These are phyloP conservation scores for Betula pendula DNA, from an alignment of 306 rosid species.

Conservation along the genomic window DNA sequence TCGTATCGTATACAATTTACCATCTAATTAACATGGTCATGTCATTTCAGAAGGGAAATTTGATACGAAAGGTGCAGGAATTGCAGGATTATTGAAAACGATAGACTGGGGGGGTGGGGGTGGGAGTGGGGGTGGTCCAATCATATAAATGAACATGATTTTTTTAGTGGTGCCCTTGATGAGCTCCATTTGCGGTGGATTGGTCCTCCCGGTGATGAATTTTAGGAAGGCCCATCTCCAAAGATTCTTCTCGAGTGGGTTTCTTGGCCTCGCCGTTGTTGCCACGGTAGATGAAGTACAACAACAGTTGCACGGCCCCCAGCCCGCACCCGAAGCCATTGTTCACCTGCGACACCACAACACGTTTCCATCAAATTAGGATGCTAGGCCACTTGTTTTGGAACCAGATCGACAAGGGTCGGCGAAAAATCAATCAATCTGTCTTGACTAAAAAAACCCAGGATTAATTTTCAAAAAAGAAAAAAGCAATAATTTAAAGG, in stretches of 20 bases:
- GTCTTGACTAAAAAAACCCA: too few relatives aligned
- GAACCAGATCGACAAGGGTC: too few relatives aligned
- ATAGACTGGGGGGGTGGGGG: too few relatives aligned
- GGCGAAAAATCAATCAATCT: too few relatives aligned
- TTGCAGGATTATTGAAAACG: not conserved
- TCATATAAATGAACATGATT: too few relatives aligned
- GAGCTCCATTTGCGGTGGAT: conserved; percentile 28
- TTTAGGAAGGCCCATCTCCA: conserved; percentile 63
- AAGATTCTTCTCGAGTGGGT: conserved; percentile 26
- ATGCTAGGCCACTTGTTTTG: not conserved
- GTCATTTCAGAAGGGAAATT: not conserved
- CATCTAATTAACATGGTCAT: too few relatives aligned
- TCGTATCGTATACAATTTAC: not conserved
- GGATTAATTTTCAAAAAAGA: too few relatives aligned
- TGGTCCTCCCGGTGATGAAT: conserved; percentile 33
- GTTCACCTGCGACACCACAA: conserved; percentile 47
- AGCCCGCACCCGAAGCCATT: conserved; percentile 74
- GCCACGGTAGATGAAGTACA: conserved; percentile 69
- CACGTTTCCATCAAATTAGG: not conserved
- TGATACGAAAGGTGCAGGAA: not conserved
- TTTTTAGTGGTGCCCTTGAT: not conserved
- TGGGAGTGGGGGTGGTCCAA: not conserved
- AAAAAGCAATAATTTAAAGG: too few relatives aligned
- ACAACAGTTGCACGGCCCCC: conserved; percentile 61
- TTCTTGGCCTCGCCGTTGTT: conserved; percentile 41